Evolutionary conservation across 768 basidiomycete species (phyloP), one percentile per base, ranked within the genome.

Genomic region (Mycena albidolilacea): DNA sequence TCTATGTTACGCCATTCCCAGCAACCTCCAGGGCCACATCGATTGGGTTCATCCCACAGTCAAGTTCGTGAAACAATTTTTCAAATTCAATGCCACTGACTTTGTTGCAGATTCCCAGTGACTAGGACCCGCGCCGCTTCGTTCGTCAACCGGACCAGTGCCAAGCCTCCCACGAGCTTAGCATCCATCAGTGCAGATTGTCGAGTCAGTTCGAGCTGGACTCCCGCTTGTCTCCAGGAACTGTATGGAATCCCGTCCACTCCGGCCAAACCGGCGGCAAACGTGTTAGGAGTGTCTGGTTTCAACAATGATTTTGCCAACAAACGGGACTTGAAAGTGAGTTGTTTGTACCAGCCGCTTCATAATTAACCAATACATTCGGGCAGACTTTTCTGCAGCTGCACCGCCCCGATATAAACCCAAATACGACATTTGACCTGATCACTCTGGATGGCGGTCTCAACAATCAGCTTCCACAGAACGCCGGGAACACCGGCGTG

Each of bases 321-420:
- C 37, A 46, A 64, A 23, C 62, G 44, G 4, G 62, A 64, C 23
- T 44, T 64, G n/a, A 23, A 50, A 17, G 62, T 64, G 10, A 50
- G 62, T 11, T 5, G 12, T n/a, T 39, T 8, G 39, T 10, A 30
- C 30, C 30, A 30, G 1, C 7, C 38, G 12, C 46, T 7, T 48
- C n/a, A 8, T 37, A 17, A 3, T 30, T 2, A 37, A 39, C 19
- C n/a, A 21, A 11, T 43, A 3, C 9, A n/a, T 10, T 15, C 19
- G 8, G 17, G 5, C n/a, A 60, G 59, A 17, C n/a, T n/a, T 60
- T 60, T 23, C 59, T 59, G 58, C 14, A 39, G 17, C 37, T 30
- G 3, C 52, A 64, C n/a, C 63, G 63, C 50, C 63, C 48, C 12
- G 64, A 65, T 21, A 65, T 65, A 5, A 41, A 65, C 19, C 64